Base-by-base conservation (phyloP, 148 eudicot species). In the Salicornia ramosissima region DNA sequence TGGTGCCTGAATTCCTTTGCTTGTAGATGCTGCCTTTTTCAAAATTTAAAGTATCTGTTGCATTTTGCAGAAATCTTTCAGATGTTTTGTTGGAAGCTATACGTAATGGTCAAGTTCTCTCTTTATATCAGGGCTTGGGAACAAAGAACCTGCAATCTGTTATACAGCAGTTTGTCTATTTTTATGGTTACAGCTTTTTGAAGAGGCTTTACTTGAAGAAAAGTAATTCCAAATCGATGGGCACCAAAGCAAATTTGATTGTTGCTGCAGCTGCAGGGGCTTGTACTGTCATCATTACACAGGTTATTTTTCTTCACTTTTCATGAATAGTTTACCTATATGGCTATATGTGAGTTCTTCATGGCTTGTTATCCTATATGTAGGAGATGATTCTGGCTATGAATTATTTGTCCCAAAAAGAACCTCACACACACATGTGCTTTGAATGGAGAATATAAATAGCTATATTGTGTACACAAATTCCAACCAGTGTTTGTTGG, bases 201-300 rank as follows among this genome's bases (percentile, higher is more conserved):
- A 93, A 90, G 87, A 84, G 83, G 81, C 85, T 93, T 43, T 93
- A 93, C 86, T 67, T 93, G 67, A 79, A 78, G 81, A 84, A 73
- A 83, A 88, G 77, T 75, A 84, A 87, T 76, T 77, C 68, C 6
- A 90, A 88, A 75, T 88, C 90, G 39, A 85, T 93, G 58, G 98
- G 89, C 50, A 90, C 98, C 52, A 85, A 47, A 68, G 95, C 96
- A 71, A 93, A 93, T 79, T 83, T 93, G 74, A 53, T 90, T 67
- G 79, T 88, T 53, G 98, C 98, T 69, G 91, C 95, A 22, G 95
- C 86, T 56, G 92, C 98, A 57, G 98, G 98, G 47, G 89, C 92
- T 70, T 90, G 86, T 75, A 93, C 96, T 24, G 89, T 86, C 51
- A 21, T 91, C 15, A 72, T 87, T 43, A 94, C 97, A 52, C 98